Evolutionary conservation across 306 rosid species (phyloP), one percentile per base, ranked within the genome.

Genomic region (Gastrolobium bilobum): DNA sequence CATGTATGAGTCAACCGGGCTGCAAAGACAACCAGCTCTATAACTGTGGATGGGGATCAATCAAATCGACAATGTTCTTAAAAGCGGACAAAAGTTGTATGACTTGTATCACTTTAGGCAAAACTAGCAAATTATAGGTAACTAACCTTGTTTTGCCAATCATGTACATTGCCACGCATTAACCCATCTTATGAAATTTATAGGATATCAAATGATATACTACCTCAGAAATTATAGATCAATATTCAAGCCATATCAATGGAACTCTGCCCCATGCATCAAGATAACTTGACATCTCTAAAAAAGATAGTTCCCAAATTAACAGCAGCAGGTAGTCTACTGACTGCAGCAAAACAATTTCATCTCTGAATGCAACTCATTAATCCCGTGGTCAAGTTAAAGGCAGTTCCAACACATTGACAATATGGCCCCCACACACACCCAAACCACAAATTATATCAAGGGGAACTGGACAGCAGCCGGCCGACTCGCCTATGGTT

Each of bases 1-100:
- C 91, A 85, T 85, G 91, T 42, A 77, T 85, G 93, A 91, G 99
- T 94, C 99, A 91, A 94, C 97, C 99, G 85, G 97, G 84, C 99
- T 88, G 94, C 97, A 66, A 77, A 71, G 79, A 79, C 73, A 82
- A 90, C 97, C 98, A 92, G 97, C 97, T 94, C 97, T 91, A 82
- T 89, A 88, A 92, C 89, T 60, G 99, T 94, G 99, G 99, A 89
- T 91, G 99, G 97, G 97, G 78, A 81, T 67, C 84, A 50, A 85
- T 68, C 80, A 85, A 78, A 85, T 81, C 79, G 71, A 78, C 84
- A 68, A 82, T 40, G 87, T 84, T 81, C 76, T 73, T 64, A 73
- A 79, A 88, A 81, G 73, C 43, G 64, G 83, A 73, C 66, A 77
- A 64, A 34, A 79, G 84, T 59, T 69, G 81, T 50, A 66, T 58